phyloP scores from a whole-genome alignment of 768 basidiomycete species.

The Leucosporidium yakuticum region DNA sequence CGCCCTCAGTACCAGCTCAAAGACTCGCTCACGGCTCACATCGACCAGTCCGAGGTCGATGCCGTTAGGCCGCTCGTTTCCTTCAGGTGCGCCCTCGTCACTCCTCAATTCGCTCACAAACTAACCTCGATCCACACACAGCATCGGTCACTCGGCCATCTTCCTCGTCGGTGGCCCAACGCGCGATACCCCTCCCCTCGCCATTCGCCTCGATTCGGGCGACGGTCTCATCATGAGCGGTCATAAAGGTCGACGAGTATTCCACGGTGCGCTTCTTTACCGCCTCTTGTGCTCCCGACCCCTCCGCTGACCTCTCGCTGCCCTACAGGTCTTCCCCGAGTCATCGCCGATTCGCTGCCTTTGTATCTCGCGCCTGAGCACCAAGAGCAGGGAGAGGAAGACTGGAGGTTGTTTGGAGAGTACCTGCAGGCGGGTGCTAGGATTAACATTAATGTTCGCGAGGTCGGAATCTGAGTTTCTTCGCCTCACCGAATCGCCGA shows the following conservation, averaged over 20 bases:
- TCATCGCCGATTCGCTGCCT: slow-evolving; percentile 75
- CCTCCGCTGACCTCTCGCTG: no score
- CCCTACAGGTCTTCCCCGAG: slow-evolving; percentile 68
- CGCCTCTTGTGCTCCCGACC: background rate
- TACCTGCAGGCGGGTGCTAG: slow-evolving; percentile 60
- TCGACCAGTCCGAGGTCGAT: slow-evolving; percentile 93
- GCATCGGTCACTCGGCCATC: slow-evolving; percentile 79
- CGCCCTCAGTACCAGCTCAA: slow-evolving; percentile 41
- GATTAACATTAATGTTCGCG: slow-evolving; percentile 87
- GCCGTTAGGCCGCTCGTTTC: slow-evolving; percentile 87
- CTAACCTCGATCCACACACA: slow-evolving; percentile 40
- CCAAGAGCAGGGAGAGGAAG: slow-evolving; percentile 41
- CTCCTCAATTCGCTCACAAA: background rate
- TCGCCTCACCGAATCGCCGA: no score
- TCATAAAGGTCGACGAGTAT: slow-evolving; percentile 72
- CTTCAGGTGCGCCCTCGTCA: slow-evolving; percentile 62
- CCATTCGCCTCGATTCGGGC: slow-evolving; percentile 82
- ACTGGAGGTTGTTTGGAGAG: slow-evolving; percentile 56
- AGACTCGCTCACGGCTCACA: slow-evolving; percentile 92
- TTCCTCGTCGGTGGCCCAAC: slow-evolving; percentile 84
- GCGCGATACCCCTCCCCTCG: slow-evolving; percentile 65
- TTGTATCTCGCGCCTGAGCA: slow-evolving; percentile 31
- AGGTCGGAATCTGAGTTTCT: slow-evolving; percentile 43
- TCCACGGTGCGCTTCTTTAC: slow-evolving; percentile 63
- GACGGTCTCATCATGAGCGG: slow-evolving; percentile 93